Evolutionary conservation across 257 asterid genomes (phyloP), one percentile per base, ranked within the genome.

Genomic region (Oldenlandia corymbosa): DNA sequence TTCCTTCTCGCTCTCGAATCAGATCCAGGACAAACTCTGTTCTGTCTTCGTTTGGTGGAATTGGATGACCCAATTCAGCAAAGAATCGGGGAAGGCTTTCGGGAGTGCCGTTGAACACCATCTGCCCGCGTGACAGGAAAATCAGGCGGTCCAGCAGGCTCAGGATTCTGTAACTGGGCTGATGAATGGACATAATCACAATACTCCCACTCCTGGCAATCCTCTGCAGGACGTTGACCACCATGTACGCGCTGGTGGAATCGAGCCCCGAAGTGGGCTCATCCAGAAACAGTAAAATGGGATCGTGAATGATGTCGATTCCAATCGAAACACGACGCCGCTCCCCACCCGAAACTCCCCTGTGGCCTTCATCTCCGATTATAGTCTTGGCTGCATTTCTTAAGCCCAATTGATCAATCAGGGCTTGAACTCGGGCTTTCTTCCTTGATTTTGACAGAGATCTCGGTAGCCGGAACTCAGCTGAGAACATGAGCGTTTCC

Each of bases 241-340:
- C 87, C 84, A 82, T 81, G 62, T 68, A 79, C 1, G 94, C 88
- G 17, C 83, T 83, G 46, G 94, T 86, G 12, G 94, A 86, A 58
- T 86, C 94, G 1, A 86, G 82, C 31, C 90, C 90, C 0, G 94
- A 86, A 0, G 94, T 86, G 4, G 94, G 94, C 18, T 86, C 90
- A 34, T 83, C 94, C 8, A 86, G 88, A 54, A 83, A 83, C 50
- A 86, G 64, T 21, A 75, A 43, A 27, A 79, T 67, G 2, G 84
- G 84, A 21, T 79, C 84, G 50, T 79, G 84, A 53, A 79, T 75
- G 48, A 79, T 79, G 68, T 79, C 81, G 0, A 46, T 79, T 10
- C 84, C 81, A 39, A 79, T 79, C 0, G 84, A 79, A 11, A 79
- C 84, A 17, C 84, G 76, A 2, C 84, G 75, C 1, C 84, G 60